These are phyloP conservation scores for Puccinia polysora DNA, from an alignment of 1,284 basidiomycete genomes.

Conservation along the genomic window DNA sequence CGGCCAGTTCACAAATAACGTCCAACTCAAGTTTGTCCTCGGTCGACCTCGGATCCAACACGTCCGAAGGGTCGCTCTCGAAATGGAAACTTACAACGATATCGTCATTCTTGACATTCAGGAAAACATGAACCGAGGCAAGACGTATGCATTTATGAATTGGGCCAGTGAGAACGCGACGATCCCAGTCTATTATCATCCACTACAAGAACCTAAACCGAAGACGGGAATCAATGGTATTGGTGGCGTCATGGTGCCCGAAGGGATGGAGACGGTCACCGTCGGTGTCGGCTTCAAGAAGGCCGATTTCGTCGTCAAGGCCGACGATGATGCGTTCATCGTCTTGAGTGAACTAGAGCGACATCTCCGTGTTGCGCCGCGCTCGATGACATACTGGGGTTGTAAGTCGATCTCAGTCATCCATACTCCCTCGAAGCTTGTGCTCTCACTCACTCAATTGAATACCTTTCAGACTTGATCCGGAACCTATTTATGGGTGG, in stretches of 20 bases:
- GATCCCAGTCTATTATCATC: conserved; percentile 62
- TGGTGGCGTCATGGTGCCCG: conserved; percentile 27
- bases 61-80: conserved; percentile 73
- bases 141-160: conserved; percentile 62
- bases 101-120: conserved; percentile 74
- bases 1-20: conserved; percentile 61
- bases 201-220: conserved; percentile 44
- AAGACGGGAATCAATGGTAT: conserved; percentile 39
- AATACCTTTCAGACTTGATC: conserved; percentile 63
- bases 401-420: conserved; percentile 61
- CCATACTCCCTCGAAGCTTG: not conserved
- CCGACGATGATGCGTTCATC: conserved; percentile 88
- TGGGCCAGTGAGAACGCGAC: conserved; percentile 89
- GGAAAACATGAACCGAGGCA: conserved; percentile 90
- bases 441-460: conserved; percentile 15
- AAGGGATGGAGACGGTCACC: conserved; percentile 52
- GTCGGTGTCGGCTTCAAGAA: conserved; percentile 60
- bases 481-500: conserved; percentile 94
- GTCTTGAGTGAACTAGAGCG: conserved; percentile 89
- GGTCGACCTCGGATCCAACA: conserved; percentile 75
- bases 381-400: conserved; percentile 81
- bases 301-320: conserved; percentile 81
- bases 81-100: conserved; percentile 90
- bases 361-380: conserved; percentile 68
- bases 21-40: conserved; percentile 83